Evolutionary conservation across 257 asterid species (phyloP).

Genomic region (Cinchona pubescens): DNA sequence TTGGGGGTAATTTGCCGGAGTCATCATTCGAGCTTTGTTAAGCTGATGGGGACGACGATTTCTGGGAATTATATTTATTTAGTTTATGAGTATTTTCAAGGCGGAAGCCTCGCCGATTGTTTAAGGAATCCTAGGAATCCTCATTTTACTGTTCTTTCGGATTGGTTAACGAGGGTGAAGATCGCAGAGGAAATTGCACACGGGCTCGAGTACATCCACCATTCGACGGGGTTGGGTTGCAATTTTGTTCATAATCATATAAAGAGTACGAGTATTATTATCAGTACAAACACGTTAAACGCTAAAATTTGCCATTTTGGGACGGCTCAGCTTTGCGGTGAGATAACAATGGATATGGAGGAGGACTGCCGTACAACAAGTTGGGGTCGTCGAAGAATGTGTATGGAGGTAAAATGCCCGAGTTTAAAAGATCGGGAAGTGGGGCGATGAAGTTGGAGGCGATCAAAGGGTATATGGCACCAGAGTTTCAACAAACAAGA

Average conservation of each 20-base stretch:
- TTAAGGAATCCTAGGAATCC: conserved; percentile 52
- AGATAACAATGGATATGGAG: conserved; percentile 25
- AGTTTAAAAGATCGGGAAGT: conserved; percentile 35
- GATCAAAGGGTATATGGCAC: conserved; percentile 92
- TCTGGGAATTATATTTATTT: conserved; percentile 60
- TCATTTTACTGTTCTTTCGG: conserved; percentile 60
- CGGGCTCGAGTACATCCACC: conserved; percentile 83
- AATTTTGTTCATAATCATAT: conserved; percentile 82
- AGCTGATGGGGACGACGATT: conserved; percentile 64
- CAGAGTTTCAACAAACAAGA: conserved; percentile 71
- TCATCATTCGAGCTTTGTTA: conserved; percentile 80
- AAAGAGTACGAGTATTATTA: conserved; percentile 61
- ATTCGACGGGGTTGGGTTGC: conserved; percentile 70
- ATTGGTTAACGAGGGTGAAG: conserved; percentile 60
- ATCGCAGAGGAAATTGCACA: conserved; percentile 78
- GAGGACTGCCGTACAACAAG: conserved; percentile 4
- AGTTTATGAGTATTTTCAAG: conserved; percentile 64
- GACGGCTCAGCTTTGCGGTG: conserved; percentile 94
- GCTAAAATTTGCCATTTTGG: conserved; percentile 91
- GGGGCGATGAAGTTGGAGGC: conserved; percentile 64
- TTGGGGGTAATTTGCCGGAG: conserved; percentile 61
- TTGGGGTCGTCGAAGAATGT: neutral
- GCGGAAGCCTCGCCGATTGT: conserved; percentile 64
- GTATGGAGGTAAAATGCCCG: conserved; percentile 2
- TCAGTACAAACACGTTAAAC: conserved; percentile 34